Conservation (phyloP, 2,329 filamentous ascomycete genomes). For the Dactylellina parvicollis region DNA sequence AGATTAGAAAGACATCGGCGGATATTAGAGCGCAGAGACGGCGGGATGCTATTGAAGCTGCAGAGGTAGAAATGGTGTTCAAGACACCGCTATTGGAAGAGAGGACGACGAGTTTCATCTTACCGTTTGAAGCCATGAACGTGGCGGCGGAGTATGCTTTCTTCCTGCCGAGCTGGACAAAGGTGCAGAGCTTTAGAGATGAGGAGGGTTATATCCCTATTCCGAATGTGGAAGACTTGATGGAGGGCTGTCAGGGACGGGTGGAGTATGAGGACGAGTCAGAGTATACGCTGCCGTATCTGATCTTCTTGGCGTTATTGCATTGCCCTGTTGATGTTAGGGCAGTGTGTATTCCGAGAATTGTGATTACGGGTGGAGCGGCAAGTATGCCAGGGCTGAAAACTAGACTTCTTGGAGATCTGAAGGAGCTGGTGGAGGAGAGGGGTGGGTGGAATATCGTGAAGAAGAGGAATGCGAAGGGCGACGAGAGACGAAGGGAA, state of each 20-base stretch:
- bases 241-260: conserved; percentile 60
- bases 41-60: conserved; percentile 12
- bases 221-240: conserved; percentile 65
- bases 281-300: conserved; percentile 78
- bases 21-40: conserved; percentile 42
- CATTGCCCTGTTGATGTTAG: conserved; percentile 82
- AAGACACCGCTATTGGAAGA: conserved; percentile 36
- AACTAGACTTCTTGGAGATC: conserved; percentile 77
- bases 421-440: conserved; percentile 72
- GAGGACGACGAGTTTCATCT: conserved; percentile 16
- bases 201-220: conserved; percentile 35
- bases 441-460: conserved; percentile 72
- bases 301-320: conserved; percentile 80
- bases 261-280: conserved; percentile 73
- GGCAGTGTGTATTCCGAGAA: conserved; percentile 84
- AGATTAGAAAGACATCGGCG: conserved; percentile 31
- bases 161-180: conserved; percentile 67
- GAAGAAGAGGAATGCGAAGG: conserved; percentile 33
- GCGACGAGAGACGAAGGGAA: conserved; percentile 20
- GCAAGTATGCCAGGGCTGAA: conserved; percentile 82
- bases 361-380: conserved; percentile 85
- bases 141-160: conserved; percentile 75
- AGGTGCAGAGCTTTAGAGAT: conserved; percentile 37
- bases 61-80: conserved; percentile 19
- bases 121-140: conserved; percentile 57